Percentiles rank a stretch among this genome's conserved stretches.
Evolutionary conservation across 2,329 filamentous ascomycete species (phyloP).

Genomic region (Alternaria novae-zelandiae): DNA sequence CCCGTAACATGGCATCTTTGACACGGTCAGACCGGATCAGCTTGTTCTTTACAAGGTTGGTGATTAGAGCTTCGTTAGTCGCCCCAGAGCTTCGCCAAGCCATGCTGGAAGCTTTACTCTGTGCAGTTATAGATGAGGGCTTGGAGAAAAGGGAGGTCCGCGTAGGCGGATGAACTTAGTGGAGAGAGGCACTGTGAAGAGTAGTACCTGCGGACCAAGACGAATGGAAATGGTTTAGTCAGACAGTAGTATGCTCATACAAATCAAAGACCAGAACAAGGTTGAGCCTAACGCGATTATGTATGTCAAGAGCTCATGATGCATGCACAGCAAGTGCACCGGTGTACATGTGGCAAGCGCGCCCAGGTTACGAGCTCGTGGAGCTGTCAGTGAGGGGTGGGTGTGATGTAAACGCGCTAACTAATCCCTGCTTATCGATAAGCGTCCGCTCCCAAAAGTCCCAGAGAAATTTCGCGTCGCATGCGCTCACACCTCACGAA

Average conservation of each 20-base stretch:
- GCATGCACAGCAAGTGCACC: neutral
- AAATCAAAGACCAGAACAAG: neutral
- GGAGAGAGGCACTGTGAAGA: slow-evolving; percentile 31
- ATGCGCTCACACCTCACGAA: slow-evolving; percentile 7
- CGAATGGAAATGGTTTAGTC: slow-evolving; percentile 12
- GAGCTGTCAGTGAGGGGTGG: slow-evolving; percentile 7
- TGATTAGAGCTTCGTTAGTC: slow-evolving; percentile 76
- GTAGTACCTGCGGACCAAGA: slow-evolving; percentile 5
- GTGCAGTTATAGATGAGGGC: neutral
- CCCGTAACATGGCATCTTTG: slow-evolving; percentile 79
- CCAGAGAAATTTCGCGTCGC: slow-evolving; percentile 25
- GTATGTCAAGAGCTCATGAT: neutral
- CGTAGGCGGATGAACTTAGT: slow-evolving; percentile 26
- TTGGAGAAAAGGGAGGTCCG: slow-evolving; percentile 9
- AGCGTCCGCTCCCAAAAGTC: slow-evolving; percentile 25
- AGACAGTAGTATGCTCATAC: neutral
- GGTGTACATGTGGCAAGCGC: slow-evolving; percentile 3
- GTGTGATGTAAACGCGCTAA: neutral
- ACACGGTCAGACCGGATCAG: slow-evolving; percentile 77
- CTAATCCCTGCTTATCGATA: slow-evolving; percentile 29
- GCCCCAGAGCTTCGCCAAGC: slow-evolving; percentile 85
- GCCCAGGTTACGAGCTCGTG: neutral
- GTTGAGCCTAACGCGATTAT: neutral
- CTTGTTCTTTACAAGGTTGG: slow-evolving; percentile 74
- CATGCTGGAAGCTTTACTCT: slow-evolving; percentile 62